Evolutionary conservation across 768 basidiomycete species (phyloP).

Genomic region (Amanita phalloides): DNA sequence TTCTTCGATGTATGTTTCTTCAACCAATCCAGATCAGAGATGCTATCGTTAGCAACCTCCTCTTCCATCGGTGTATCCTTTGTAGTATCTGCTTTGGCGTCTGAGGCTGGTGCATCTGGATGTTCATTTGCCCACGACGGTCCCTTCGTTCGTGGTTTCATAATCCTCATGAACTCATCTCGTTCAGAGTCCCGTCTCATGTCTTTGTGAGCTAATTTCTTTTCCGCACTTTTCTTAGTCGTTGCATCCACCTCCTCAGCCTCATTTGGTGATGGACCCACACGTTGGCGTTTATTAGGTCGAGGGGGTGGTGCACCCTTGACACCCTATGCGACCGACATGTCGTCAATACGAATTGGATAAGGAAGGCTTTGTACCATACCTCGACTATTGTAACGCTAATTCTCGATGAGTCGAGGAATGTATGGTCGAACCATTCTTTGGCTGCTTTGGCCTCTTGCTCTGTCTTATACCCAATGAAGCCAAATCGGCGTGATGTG

Average conservation of each 20-base stretch:
- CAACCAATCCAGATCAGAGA: conserved; percentile 75
- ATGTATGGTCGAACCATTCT: conserved; percentile 80
- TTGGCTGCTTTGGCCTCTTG: conserved; percentile 64
- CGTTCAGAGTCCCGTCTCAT: conserved; percentile 25
- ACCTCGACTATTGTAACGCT: conserved; percentile 73
- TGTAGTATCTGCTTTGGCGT: conserved; percentile 5
- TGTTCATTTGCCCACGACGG: conserved; percentile 58
- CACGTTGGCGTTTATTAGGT: conserved; percentile 59
- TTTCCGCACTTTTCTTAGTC: conserved; percentile 7
- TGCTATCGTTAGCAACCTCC: conserved; percentile 17
- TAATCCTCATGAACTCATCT: conserved; percentile 64
- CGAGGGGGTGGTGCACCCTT: conserved; percentile 59
- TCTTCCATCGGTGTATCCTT: conserved; percentile 9
- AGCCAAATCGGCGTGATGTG: conserved; percentile 80
- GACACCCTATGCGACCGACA: conserved; percentile 34
- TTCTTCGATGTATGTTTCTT: conserved; percentile 45
- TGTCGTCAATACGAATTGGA: neutral
- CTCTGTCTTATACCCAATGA: conserved; percentile 81
- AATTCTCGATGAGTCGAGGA: conserved; percentile 71
- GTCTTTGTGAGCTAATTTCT: conserved; percentile 11
- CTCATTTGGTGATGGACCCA: conserved; percentile 23
- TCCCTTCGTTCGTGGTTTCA: conserved; percentile 51
- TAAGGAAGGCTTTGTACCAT: conserved; percentile 14
- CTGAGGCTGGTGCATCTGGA: conserved; percentile 7
- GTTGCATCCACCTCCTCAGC: conserved; percentile 2